Conservation (phyloP, 352 stramenopile species). For the Globisporangium camurandrum region DNA sequence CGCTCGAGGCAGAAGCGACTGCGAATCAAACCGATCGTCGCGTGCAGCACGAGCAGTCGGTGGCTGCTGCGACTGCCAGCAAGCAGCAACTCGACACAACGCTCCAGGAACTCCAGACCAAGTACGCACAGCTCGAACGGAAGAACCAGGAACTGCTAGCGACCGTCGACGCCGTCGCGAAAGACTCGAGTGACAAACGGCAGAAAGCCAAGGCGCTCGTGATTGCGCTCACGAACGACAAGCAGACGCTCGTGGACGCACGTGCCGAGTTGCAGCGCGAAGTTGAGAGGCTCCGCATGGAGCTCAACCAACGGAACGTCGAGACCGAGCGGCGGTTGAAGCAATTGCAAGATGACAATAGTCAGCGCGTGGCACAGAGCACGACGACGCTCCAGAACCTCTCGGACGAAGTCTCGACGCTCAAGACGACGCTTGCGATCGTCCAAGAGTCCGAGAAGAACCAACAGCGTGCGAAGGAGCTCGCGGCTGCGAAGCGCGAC, state of each 20-base stretch:
- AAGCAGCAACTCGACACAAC: constrained; percentile 37
- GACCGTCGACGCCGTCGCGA: constrained; percentile 33
- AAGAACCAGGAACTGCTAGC: constrained; percentile 43
- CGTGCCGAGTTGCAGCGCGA: constrained; percentile 50
- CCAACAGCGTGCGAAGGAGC: constrained; percentile 60
- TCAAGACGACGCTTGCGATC: constrained; percentile 50
- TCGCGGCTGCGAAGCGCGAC: constrained; percentile 57
- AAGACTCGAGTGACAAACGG: constrained; percentile 56
- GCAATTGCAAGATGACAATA: constrained; percentile 49
- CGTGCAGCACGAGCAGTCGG: constrained; percentile 31
- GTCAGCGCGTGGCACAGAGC: constrained; percentile 35
- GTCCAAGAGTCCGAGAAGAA: constrained; percentile 65
- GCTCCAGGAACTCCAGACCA: constrained; percentile 25
- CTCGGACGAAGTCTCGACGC: constrained; percentile 44
- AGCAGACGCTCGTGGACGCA: constrained; percentile 38
- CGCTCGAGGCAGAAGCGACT: constrained; percentile 33
- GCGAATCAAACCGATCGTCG: constrained; percentile 36
- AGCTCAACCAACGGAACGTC: constrained; percentile 69
- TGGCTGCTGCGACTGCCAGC: constrained; percentile 28
- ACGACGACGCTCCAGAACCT: constrained; percentile 38
- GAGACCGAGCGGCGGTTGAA: constrained; percentile 61
- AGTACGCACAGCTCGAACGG: constrained; percentile 38
- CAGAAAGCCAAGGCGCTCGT: constrained; percentile 68
- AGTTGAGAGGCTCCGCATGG: constrained; percentile 64
- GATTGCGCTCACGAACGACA: constrained; percentile 56